Evolutionary conservation across 1,284 basidiomycete genomes (phyloP), one percentile per base, ranked within the genome.

Genomic region (Trichosporon asahii): DNA sequence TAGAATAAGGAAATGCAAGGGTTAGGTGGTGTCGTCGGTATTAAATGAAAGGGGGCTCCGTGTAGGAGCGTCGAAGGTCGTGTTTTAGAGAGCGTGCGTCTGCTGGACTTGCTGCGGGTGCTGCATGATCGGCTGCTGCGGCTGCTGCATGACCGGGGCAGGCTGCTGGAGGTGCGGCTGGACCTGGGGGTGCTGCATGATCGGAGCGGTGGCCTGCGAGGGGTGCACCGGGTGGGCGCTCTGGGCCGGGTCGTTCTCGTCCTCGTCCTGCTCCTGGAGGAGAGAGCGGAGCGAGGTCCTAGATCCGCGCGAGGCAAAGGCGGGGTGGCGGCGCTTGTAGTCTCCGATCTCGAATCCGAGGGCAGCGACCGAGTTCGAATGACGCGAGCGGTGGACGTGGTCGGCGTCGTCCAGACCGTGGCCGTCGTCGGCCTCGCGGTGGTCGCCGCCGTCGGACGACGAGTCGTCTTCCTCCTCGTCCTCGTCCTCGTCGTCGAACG

Each of bases 281-380:
- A 61, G 5, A 15, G 57, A 61, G 57, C 57, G 57, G 57, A 61
- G 57, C 21, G 21, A 25, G 15, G 27, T 29, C 57, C 57, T 61
- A 9, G 29, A 33, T 18, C 57, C 57, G 57, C 57, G 57, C 57
- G 57, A 61, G 15, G 57, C 29, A 18, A 61, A 61, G 2, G 57
- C 57, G 18, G 27, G 31, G 35, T 7, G 12, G 7, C 65, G 35
- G 25, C 15, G 29, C 25, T 37, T 53, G 70, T 68, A 68, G 46
- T 66, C 60, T 57, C 37, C n/a, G 37, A 68, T 21, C 21, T 70
- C 71, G 29, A 72, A 72, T 23, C 71, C 71, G 65, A 72, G 71
- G 4, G 67, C 64, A 3, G 71, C 68, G 25, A 44, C 37, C 2
- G 65, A 61, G 29, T 31, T 35, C 40, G 7, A 9, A 18, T 65